phyloP scores from a whole-genome alignment of 1,284 basidiomycete genomes.

The Malassezia brasiliensis region DNA sequence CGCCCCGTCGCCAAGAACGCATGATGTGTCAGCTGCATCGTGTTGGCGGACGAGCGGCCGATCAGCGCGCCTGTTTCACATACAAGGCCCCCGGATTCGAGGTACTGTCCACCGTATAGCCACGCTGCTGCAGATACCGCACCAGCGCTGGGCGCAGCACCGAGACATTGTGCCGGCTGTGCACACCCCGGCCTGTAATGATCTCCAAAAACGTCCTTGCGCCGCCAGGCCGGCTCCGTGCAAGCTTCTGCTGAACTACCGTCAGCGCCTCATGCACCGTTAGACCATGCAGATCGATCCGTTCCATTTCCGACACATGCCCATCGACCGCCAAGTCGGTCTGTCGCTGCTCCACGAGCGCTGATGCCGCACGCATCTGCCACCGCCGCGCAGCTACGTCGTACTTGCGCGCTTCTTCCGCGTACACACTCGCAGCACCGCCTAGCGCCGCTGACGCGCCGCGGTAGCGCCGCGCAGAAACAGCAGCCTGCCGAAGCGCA shows the following conservation, averaged over 20 bases:
- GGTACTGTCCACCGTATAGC: conserved; percentile 5
- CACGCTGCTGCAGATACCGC: conserved; percentile 9
- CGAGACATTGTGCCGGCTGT: conserved; percentile 43
- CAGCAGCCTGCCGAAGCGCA: conserved; percentile 39
- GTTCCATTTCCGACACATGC: conserved; percentile 12
- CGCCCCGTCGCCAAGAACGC: no score
- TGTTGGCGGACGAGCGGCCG: background rate
- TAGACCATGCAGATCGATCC: conserved; percentile 47
- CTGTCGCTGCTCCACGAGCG: conserved; percentile 42
- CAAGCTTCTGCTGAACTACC: conserved; percentile 42
- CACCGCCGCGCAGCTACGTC: conserved; percentile 45
- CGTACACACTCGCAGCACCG: conserved; percentile 31
- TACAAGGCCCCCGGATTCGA: conserved; percentile 10
- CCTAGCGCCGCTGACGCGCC: background rate
- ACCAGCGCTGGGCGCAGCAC: conserved; percentile 45
- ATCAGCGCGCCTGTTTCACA: conserved; percentile 7
- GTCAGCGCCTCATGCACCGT: conserved; percentile 46
- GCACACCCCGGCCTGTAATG: conserved; percentile 48
- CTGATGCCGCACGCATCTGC: conserved; percentile 41
- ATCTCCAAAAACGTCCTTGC: conserved; percentile 37
- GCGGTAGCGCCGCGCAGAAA: conserved; percentile 7
- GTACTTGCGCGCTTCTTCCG: conserved; percentile 45
- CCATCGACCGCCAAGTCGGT: background rate
- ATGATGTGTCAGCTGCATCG: no score
- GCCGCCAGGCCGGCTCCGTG: conserved; percentile 31